Base-by-base conservation (phyloP, 2,329 filamentous ascomycete genomes). In the Hyphodiscus sp. region DNA sequence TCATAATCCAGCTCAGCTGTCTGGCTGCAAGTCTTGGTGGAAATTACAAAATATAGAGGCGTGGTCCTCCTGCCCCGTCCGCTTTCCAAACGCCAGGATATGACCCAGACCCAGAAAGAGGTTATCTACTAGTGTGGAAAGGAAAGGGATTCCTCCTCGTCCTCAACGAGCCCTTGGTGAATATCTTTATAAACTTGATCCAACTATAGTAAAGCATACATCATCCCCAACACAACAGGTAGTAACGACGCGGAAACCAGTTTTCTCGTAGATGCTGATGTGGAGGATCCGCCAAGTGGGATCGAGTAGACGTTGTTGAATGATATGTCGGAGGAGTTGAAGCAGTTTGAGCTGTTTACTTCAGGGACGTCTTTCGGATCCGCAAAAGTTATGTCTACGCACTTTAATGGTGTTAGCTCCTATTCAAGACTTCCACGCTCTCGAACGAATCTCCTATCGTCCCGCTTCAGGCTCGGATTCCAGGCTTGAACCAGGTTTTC, bases 361-460 rank as follows among this genome's bases (percentile, higher is more conserved):
- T 86, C 52, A 85, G 75, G 75, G 48, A 95, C 83, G 67, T 95
- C 86, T 64, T 82, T 74, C 20, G 88, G 87, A 1, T 91, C 87
- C 47, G 86, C 89, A 63, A 97, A 95, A 46, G 87, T 92, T 65
- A 97, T 95, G 67, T 97, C 92, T 62, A 95, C 91, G 68, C 94
- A 97, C 90, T 96, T 49, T 2, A 29, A 18, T 18, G 18, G 20
- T 47, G 41, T 51, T 49, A 61, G 46, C 42, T 50, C 49, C 19
- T 56, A 42, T 47, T 26, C 8, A 26, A 26, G 23, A 26, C 41
- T 29, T 33, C n/a, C 44, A n/a, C n/a, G n/a, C n/a, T n/a, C n/a
- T n/a, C n/a, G n/a, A n/a, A n/a, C n/a, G n/a, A n/a, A n/a, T n/a
- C n/a, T n/a, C n/a, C n/a, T n/a, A n/a, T n/a, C n/a, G n/a, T n/a